Base-by-base conservation (phyloP, 345 rosid genomes). In the Crucihimalaya himalaica region DNA sequence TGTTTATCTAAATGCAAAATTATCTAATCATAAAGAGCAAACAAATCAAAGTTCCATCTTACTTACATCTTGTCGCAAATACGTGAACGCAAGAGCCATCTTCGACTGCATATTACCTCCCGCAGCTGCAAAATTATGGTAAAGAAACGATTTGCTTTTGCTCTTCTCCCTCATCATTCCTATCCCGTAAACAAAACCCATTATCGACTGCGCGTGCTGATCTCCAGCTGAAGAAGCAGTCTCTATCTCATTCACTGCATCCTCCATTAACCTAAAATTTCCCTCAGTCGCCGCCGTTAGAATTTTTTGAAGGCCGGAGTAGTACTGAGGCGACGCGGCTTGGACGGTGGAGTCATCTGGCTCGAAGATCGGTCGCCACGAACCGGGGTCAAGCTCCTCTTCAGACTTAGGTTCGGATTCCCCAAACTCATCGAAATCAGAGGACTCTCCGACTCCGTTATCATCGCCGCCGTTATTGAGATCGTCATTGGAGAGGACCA, bases 331-430 rank as follows among this genome's bases (percentile, higher is more conserved):
- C 20, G 79, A 79, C 60, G 75, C 57, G 73, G 63, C 82, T 16
- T 73, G 65, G 9, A 63, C 65, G 11, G 66, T 27, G 3, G 83
- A 61, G 47, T 77, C 70, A 19, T 84, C 88, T n/a, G 98, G 91
- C 81, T 92, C 99, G 63, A 95, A 87, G 68, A 92, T 81, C 32
- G 90, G 87, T 59, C 94, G 89, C 98, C 98, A 93, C 1, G 98
- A 91, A 8, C 98, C 98, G 13, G 94, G 97, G 68, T 92, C 98
- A 35, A 95, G 92, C 75, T 85, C 88, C 40, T 89, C 88, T 25
- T 88, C 97, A 2, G 96, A 68, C 70, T 84, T 89, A 8, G 86
- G 73, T 23, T 83, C 90, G 29, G 88, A 66, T 68, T 92, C 96
- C 14, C 89, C 90, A 70, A 89, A 89, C 32, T 92, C 93, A 54